These are phyloP conservation scores for Penicillium digitatum DNA, from an alignment of 2,329 filamentous ascomycete genomes.

Conservation along the genomic window DNA sequence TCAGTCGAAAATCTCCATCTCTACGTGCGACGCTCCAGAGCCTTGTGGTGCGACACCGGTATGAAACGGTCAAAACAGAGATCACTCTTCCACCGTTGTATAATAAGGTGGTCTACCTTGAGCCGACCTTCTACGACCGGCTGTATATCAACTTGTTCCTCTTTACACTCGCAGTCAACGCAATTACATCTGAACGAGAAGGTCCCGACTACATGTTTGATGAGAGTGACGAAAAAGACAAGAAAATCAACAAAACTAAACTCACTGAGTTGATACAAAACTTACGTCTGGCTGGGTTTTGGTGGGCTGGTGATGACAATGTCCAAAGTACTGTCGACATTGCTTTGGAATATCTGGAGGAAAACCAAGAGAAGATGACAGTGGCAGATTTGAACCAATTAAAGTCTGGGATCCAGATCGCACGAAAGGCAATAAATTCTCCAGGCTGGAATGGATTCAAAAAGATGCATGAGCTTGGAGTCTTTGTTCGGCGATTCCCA, in stretches of 20 bases:
- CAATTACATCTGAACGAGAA: slow-evolving; percentile 78
- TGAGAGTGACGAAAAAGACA: slow-evolving; percentile 37
- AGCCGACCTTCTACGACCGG: slow-evolving; percentile 81
- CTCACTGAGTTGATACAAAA: slow-evolving; percentile 70
- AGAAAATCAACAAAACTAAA: slow-evolving; percentile 53
- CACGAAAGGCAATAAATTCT: slow-evolving; percentile 58
- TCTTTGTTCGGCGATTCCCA: slow-evolving; percentile 68
- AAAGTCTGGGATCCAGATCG: slow-evolving; percentile 61
- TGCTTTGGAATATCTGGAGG: slow-evolving; percentile 63
- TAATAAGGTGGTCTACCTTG: slow-evolving; percentile 67
- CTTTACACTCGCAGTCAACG: slow-evolving; percentile 78
- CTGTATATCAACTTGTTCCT: slow-evolving; percentile 79
- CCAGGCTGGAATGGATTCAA: slow-evolving; percentile 64
- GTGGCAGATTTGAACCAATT: slow-evolving; percentile 60
- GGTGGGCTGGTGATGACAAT: slow-evolving; percentile 73
- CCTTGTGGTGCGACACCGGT: slow-evolving; percentile 74
- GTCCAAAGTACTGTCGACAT: slow-evolving; percentile 62
- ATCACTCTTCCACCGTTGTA: slow-evolving; percentile 65
- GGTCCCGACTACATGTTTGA: slow-evolving; percentile 90
- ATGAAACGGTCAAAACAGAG: slow-evolving; percentile 64
- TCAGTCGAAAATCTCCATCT: slow-evolving; percentile 40
- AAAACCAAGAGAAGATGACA: slow-evolving; percentile 57
- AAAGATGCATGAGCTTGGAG: slow-evolving; percentile 69
- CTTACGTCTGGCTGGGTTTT: slow-evolving; percentile 78
- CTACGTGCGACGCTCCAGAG: slow-evolving; percentile 69